Base-by-base conservation (phyloP, 208 protist species). In the Acanthamoeba divionensis region DNA sequence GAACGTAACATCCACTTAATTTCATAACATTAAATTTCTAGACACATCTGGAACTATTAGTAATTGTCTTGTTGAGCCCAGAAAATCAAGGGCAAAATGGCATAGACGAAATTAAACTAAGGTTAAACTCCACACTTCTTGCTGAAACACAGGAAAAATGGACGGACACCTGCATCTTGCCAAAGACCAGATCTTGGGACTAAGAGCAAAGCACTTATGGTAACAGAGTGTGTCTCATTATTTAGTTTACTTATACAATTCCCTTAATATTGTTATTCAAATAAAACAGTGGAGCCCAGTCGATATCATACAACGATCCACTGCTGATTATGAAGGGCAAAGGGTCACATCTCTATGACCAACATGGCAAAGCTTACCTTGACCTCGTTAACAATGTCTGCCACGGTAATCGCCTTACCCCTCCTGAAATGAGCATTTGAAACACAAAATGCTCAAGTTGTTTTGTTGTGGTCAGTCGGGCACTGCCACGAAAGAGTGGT, bases 401-500 rank as follows among this genome's bases (percentile, higher is more conserved):
- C 18, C 77, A 86, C 77, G 90, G 77, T 66, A 13, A 15, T 10
- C 7, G 13, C n/a, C 29, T 38, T 50, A 18, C 67, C 9, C 67
- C 26, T 67, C 7, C 9, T 24, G 26, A 67, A n/a, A 67, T 67
- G 62, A 18, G 8, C 36, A 31, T 38, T 10, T 73, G 26, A 21
- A 6, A 15, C 36, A 60, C 15, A 41, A n/a, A 29, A 62, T 80
- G 44, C 47, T 80, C 26, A 62, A 21, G 15, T 57, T 80, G 44
- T 38, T 80, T 10, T 36, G 26, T 9, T 41, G 15, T 50, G 0
- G 44, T 29, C 45, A 86, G 77, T 96, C 38, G 94, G 94, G 3
- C 95, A 96, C 79, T 95, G 92, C 66, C 88, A 96, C 79, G 90
- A 86, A 7, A 52, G 67, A 0, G 90, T 96, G 4, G 94, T 96